Percentiles rank a stretch among this genome's conserved stretches.
These are phyloP conservation scores for Colletotrichum incanum DNA, from an alignment of 2,329 filamentous ascomycete species.

Conservation along the genomic window DNA sequence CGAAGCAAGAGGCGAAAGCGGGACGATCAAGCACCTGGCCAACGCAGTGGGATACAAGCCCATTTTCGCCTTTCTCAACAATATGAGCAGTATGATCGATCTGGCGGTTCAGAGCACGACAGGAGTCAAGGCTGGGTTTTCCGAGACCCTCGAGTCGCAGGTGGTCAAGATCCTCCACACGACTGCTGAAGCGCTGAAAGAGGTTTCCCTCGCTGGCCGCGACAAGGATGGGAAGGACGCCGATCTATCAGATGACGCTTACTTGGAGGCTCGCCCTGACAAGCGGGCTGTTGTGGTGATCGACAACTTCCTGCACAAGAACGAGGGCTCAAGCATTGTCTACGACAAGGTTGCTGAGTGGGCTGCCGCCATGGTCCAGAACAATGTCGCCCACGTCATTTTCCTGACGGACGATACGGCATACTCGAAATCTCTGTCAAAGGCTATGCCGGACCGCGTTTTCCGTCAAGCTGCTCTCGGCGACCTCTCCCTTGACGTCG, in stretches of 20 bases:
- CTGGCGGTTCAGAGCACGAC: slow-evolving; percentile 94
- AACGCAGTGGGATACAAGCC: slow-evolving; percentile 90
- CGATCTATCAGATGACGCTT: slow-evolving; percentile 84
- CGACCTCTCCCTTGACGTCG: slow-evolving; percentile 88
- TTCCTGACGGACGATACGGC: slow-evolving; percentile 93
- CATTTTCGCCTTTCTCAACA: slow-evolving; percentile 97
- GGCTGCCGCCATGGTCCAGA: slow-evolving; percentile 87
- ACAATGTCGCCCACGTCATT: slow-evolving; percentile 93
- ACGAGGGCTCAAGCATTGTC: slow-evolving; percentile 75
- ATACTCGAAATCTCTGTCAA: slow-evolving; percentile 89
- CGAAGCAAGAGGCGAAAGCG: slow-evolving; percentile 89
- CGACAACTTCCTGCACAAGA: slow-evolving; percentile 92
- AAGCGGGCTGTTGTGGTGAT: slow-evolving; percentile 87
- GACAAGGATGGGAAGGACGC: slow-evolving; percentile 82
- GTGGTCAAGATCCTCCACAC: slow-evolving; percentile 91
- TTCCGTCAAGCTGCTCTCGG: slow-evolving; percentile 90
- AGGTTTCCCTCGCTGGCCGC: slow-evolving; percentile 80
- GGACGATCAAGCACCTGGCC: slow-evolving; percentile 87
- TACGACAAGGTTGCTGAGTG: slow-evolving; percentile 90
- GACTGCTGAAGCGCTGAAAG: slow-evolving; percentile 83
- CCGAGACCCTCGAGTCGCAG: slow-evolving; percentile 91
- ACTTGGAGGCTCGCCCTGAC: slow-evolving; percentile 91
- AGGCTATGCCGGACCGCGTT: slow-evolving; percentile 90
- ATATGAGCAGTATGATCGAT: slow-evolving; percentile 91
- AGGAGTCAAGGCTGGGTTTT: slow-evolving; percentile 94